Conservation (phyloP, 106 monocot species). For the Allium cepa region DNA sequence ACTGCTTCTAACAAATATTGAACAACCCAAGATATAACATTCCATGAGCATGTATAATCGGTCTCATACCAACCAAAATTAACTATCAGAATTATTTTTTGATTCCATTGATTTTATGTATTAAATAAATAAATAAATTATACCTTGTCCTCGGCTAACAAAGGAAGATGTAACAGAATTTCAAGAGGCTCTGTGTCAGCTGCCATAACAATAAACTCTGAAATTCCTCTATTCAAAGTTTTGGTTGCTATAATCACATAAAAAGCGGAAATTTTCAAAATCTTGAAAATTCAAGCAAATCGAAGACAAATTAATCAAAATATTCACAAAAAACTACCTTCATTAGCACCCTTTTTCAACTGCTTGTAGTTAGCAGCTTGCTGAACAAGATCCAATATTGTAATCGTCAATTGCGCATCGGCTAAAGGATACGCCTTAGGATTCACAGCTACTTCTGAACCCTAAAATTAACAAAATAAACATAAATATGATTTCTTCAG, state of each 20-base stretch:
- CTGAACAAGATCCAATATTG: constrained; percentile 79
- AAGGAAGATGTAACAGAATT: constrained; percentile 76
- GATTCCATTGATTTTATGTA: too few species aligned
- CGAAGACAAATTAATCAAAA: too few species aligned
- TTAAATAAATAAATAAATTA: not conserved
- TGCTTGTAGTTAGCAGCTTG: constrained; percentile 92
- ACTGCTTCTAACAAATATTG: too few species aligned
- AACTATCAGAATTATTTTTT: too few species aligned
- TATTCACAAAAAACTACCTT: constrained; percentile 28
- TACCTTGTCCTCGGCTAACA: constrained; percentile 85
- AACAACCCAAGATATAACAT: too few species aligned
- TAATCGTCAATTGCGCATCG: constrained; percentile 75
- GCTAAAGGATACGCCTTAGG: constrained; percentile 94
- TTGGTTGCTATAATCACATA: constrained; percentile 52
- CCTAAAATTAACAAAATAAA: constrained; percentile 12
- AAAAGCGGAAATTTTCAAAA: not conserved
- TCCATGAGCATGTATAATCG: too few species aligned
- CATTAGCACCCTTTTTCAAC: constrained; percentile 92
- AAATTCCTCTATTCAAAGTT: constrained; percentile 76
- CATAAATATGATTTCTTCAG: too few species aligned
- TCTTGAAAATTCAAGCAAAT: not conserved
- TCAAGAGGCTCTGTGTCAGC: constrained; percentile 79
- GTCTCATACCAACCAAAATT: too few species aligned
- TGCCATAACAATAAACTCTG: constrained; percentile 87
- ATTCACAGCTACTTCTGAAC: constrained; percentile 56